Evolutionary conservation across 257 asterid species (phyloP).

Genomic region (Solanum pennellii): DNA sequence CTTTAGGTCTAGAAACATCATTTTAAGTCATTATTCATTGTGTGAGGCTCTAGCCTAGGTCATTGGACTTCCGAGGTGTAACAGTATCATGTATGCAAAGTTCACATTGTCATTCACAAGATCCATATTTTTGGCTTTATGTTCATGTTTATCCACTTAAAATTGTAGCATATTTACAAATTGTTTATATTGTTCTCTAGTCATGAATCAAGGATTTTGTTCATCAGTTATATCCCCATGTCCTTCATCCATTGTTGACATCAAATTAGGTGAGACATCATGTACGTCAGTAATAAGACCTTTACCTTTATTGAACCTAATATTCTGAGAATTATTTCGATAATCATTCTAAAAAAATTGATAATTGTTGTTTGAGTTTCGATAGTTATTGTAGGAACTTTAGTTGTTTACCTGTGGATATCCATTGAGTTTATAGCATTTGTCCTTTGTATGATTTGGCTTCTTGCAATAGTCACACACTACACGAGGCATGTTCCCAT

Average conservation of each 20-base stretch:
- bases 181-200: too few relatives aligned
- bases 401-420: background rate
- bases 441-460: background rate
- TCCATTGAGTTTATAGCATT: background rate
- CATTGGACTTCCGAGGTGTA: too few relatives aligned
- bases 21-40: too few relatives aligned
- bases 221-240: background rate
- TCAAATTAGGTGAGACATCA: background rate
- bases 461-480: background rate
- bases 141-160: background rate
- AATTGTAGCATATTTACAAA: background rate
- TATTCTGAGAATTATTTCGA: background rate
- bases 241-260: background rate
- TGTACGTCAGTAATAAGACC: too few relatives aligned
- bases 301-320: background rate
- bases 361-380: background rate
- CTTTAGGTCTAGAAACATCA: too few relatives aligned
- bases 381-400: too few relatives aligned
- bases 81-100: background rate
- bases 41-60: too few relatives aligned
- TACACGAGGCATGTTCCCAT: background rate
- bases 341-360: too few relatives aligned
- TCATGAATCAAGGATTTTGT: too few relatives aligned
- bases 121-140: too few relatives aligned
- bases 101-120: background rate